These are phyloP conservation scores for Cylindrotheca closterium DNA, from an alignment of 108 stramenopile genomes.

Conservation along the genomic window DNA sequence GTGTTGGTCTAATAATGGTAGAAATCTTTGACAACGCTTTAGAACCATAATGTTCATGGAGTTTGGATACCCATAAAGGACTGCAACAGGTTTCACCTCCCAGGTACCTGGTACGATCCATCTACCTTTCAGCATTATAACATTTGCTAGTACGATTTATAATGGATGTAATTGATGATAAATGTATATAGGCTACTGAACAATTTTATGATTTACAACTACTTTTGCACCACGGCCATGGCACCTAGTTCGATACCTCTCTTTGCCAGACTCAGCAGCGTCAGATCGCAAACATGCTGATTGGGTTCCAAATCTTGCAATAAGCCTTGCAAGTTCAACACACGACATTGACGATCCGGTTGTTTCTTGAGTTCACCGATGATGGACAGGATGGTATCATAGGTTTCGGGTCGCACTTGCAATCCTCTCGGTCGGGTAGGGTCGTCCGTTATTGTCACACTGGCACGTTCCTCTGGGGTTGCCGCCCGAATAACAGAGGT, in stretches of 20 bases:
- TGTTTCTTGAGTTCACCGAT: constrained; percentile 5
- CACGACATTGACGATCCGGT: not conserved
- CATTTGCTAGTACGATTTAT: too few species aligned
- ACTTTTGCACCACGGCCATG: constrained; percentile 51
- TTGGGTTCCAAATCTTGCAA: not conserved
- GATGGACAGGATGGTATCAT: constrained; percentile 30
- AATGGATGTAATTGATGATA: too few species aligned
- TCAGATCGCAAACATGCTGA: constrained; percentile 57
- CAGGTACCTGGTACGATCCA: too few species aligned
- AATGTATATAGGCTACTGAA: too few species aligned
- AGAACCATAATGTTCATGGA: too few species aligned
- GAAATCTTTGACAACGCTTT: too few species aligned
- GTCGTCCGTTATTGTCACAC: not conserved
- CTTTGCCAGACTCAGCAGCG: constrained; percentile 64
- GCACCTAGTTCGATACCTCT: constrained; percentile 78
- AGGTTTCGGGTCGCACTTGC: constrained; percentile 53
- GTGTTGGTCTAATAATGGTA: too few species aligned
- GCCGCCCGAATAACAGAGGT: constrained; percentile 46
- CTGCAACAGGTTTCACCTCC: too few species aligned
- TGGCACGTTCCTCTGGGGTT: constrained; percentile 50
- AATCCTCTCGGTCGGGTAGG: constrained; percentile 36
- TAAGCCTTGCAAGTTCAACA: constrained; percentile 1
- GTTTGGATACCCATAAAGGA: too few species aligned
- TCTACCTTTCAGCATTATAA: too few species aligned
- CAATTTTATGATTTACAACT: too few species aligned